Base-by-base conservation (phyloP, 169 alveolate species). In the Cardiosporidium cionae region DNA sequence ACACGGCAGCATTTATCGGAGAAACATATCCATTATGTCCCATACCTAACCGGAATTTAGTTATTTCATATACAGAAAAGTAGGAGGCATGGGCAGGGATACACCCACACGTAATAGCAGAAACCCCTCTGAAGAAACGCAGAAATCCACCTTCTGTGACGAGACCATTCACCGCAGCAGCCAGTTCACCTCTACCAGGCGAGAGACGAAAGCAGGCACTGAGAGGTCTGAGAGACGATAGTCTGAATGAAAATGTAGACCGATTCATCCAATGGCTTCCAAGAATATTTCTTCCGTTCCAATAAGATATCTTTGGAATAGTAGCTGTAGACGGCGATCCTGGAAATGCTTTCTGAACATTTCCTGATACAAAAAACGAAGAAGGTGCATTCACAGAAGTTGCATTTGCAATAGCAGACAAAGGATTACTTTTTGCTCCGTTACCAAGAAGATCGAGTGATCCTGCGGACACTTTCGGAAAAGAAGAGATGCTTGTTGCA, bases 71-170 rank as follows among this genome's bases (percentile, higher is more conserved):
- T 6, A 87, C 86, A 16, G 92, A 75, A 77, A 97, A 97, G 84
- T 89, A 92, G 16, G 94, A 73, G 33, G 98, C 98, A 77, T 97
- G 99, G n/a, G 99, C 99, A 1, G 99, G 99, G 74, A 97, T 84
- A 78, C 98, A 93, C 3, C 99, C 99, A 33, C 87, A 77, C n/a
- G 95, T 92, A 32, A 94, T 95, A 7, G 94, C 97, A 23, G 90
- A 81, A 58, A 88, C 92, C 33, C 99, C 99, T 68, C 92, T 88
- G 82, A 89, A 76, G 32, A 76, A 33, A 3, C 82, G 32, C 32
- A 54, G 32, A 0, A 63, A 7, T 23, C 82, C 82, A 23, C 82
- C 82, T 28, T 76, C 82, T 1, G 53, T 32, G 54, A 53, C 52
- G 7, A 76, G 58, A 27, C 65, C 37, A 70, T 16, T 44, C 71